phyloP scores from a whole-genome alignment of 2,329 filamentous ascomycete genomes.

The Chrysoporthe deuterocubensis region DNA sequence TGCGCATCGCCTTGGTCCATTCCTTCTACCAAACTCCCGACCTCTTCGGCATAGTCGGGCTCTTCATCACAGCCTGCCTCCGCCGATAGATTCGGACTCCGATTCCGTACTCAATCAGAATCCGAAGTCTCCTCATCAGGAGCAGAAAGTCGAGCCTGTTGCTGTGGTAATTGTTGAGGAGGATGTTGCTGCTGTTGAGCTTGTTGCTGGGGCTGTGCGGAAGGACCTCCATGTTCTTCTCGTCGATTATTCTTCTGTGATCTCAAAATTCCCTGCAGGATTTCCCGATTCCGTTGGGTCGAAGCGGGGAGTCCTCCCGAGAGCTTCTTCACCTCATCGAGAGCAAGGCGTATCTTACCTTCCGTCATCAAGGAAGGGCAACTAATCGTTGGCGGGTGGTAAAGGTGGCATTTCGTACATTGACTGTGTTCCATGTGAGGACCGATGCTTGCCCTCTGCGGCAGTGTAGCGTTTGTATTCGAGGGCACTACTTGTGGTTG shows the following conservation, averaged over 20 bases:
- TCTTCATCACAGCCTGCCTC: slow-evolving; percentile 2
- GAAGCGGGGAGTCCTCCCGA: slow-evolving; percentile 15
- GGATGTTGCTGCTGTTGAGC: not conserved
- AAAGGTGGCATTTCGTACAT: slow-evolving; percentile 67
- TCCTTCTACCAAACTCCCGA: not conserved
- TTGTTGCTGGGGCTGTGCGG: slow-evolving; percentile 2
- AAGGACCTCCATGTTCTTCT: not conserved
- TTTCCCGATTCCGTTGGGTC: slow-evolving; percentile 12
- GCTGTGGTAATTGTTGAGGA: slow-evolving; percentile 1
- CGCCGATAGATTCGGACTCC: not conserved
- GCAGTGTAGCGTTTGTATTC: not conserved
- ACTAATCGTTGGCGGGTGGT: slow-evolving; percentile 58
- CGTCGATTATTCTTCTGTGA: slow-evolving; percentile 2
- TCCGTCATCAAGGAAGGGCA: slow-evolving; percentile 68
- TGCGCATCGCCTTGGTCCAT: not conserved
- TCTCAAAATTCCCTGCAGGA: slow-evolving; percentile 22
- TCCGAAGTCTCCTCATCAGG: slow-evolving; percentile 9
- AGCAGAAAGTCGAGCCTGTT: slow-evolving; percentile 19
- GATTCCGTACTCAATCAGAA: slow-evolving; percentile 6
- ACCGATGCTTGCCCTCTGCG: not conserved
- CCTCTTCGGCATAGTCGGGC: not conserved
- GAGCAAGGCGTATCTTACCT: slow-evolving; percentile 65
- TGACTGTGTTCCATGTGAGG: slow-evolving; percentile 57
- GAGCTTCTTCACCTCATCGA: slow-evolving; percentile 60
- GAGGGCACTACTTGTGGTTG: not conserved